Percentiles rank a stretch among this genome's conserved stretches.
phyloP scores from a whole-genome alignment of 1,139 yeast species.

The Nakaseomyces kungkrabaensis region DNA sequence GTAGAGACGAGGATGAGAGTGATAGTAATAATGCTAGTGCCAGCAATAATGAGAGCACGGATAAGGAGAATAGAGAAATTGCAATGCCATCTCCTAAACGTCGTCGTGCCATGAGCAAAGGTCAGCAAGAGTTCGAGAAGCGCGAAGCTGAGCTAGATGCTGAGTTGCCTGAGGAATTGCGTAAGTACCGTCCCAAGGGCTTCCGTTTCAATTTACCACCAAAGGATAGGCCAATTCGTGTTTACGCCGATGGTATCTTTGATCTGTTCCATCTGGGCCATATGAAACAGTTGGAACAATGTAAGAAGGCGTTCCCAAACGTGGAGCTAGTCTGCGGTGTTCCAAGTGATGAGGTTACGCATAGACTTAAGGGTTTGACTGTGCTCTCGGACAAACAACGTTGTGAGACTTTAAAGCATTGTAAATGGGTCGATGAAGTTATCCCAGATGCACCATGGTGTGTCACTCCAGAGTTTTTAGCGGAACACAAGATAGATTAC shows the following conservation, averaged over 20 bases:
- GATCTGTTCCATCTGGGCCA: constrained; percentile 95
- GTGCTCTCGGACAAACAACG: constrained; percentile 83
- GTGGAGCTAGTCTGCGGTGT: constrained; percentile 82
- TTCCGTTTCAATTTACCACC: constrained; percentile 74
- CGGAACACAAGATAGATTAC: constrained; percentile 75
- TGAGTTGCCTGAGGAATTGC: constrained; percentile 49
- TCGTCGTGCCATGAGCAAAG: not conserved
- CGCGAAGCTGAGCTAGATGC: constrained; percentile 48
- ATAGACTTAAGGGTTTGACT: constrained; percentile 84
- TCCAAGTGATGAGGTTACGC: constrained; percentile 85
- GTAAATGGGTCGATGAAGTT: constrained; percentile 97
- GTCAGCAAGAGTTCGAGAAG: constrained; percentile 33
- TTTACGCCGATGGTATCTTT: constrained; percentile 96
- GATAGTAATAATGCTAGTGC: not conserved
- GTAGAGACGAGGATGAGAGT: constrained; percentile 13
- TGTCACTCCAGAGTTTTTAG: constrained; percentile 72
- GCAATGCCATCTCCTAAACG: not conserved
- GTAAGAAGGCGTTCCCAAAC: constrained; percentile 83
- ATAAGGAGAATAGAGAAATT: not conserved
- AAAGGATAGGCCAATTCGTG: constrained; percentile 71
- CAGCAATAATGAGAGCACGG: not conserved
- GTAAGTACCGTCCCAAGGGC: constrained; percentile 66
- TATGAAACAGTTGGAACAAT: constrained; percentile 94
- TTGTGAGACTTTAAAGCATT: constrained; percentile 78
- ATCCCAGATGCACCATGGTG: constrained; percentile 94